Percentiles rank a stretch among this genome's conserved stretches.
Evolutionary conservation across 306 rosid species (phyloP).

Genomic region (Cotoneaster glaucophyllus): DNA sequence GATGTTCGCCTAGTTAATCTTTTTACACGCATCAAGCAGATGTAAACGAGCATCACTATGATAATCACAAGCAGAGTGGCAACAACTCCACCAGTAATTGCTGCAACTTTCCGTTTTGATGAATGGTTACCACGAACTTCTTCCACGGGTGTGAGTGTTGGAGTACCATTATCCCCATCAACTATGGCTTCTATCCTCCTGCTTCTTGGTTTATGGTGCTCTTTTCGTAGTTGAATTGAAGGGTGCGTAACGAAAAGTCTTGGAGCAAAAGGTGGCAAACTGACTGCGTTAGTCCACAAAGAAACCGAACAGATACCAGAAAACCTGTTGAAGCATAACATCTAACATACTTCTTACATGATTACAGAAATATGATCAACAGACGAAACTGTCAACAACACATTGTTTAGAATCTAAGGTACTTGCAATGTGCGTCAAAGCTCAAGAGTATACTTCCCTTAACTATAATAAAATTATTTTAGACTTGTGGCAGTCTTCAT

Average conservation of each 20-base stretch:
- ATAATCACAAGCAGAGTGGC: conserved; percentile 41
- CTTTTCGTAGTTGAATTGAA: conserved; percentile 11
- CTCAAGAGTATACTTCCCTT: neutral
- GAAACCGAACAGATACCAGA: conserved; percentile 16
- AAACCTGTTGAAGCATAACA: conserved; percentile 16
- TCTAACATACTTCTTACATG: neutral
- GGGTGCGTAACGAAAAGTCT: conserved; percentile 4
- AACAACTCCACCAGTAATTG: conserved; percentile 33
- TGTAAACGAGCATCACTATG: conserved; percentile 30
- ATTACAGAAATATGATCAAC: neutral
- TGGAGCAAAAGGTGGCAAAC: conserved; percentile 1
- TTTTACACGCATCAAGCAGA: conserved; percentile 39
- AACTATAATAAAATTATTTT: neutral
- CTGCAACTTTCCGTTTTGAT: conserved; percentile 30
- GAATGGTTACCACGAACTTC: conserved; percentile 25
- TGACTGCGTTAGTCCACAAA: conserved; percentile 8
- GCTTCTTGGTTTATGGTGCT: conserved; percentile 16
- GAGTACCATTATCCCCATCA: conserved; percentile 37
- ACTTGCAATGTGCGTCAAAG: neutral
- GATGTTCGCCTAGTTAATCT: conserved; percentile 41
- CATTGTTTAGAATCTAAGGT: neutral
- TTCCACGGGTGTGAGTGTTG: conserved; percentile 39
- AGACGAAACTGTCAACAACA: neutral
- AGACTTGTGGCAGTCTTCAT: neutral
- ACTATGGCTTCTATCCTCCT: conserved; percentile 25